These are phyloP conservation scores for Suhomyces wounanorum DNA, from an alignment of 1,139 yeast genomes.

Conservation along the genomic window DNA sequence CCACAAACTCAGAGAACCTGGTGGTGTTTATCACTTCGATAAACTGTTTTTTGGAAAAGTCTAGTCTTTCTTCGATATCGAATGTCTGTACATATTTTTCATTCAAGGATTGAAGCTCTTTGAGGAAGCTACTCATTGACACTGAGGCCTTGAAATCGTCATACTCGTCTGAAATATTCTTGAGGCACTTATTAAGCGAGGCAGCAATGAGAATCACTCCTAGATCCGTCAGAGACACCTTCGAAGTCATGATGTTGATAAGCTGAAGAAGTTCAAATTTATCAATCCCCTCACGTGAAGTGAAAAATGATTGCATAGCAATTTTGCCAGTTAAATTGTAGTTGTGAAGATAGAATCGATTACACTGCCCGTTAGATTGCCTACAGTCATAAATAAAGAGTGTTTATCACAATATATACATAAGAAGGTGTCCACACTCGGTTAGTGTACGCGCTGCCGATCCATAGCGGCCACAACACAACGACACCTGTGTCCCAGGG, in stretches of 20 bases:
- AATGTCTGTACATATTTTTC: constrained; percentile 14
- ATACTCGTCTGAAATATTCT: constrained; percentile 9
- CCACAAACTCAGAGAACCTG: constrained; percentile 23
- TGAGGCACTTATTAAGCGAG: constrained; percentile 29
- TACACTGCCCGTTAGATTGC: not conserved
- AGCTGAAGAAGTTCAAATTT: not conserved
- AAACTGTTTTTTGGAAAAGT: constrained; percentile 16
- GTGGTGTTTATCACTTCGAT: constrained; percentile 14
- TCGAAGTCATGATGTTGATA: not conserved
- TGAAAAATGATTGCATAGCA: too few species aligned
- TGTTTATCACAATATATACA: constrained; percentile 5
- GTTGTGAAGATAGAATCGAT: too few species aligned
- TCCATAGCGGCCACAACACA: constrained; percentile 4
- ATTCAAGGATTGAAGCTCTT: constrained; percentile 21
- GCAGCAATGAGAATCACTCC: constrained; percentile 32
- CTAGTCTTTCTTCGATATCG: not conserved
- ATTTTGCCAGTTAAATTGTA: not conserved
- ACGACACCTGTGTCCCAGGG: constrained; percentile 1
- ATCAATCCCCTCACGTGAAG: not conserved
- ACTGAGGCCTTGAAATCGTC: constrained; percentile 19
- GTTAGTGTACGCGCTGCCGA: constrained; percentile 1
- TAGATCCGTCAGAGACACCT: constrained; percentile 3
- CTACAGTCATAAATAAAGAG: not conserved
- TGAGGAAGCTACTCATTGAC: constrained; percentile 21
- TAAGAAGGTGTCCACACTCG: constrained; percentile 2